Evolutionary conservation across 140 eudicot species (phyloP), one percentile per base, ranked within the genome.

Genomic region (Erigeron philadelphicus): DNA sequence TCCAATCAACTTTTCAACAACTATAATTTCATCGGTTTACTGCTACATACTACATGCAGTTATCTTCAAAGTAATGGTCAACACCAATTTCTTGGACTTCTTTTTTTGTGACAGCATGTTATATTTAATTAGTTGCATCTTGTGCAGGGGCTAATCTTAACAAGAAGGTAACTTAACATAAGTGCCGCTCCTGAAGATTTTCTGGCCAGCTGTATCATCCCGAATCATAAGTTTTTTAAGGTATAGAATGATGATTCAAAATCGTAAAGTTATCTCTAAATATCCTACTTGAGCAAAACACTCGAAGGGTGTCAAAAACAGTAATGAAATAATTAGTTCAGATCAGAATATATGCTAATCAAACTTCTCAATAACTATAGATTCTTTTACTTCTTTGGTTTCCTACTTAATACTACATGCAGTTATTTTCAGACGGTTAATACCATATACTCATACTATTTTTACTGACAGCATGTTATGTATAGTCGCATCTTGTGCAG

Each of bases 401-500:
- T 12, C 53, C 53, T 47, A 1, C 53, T 47, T 1, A 49, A 49
- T 49, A 49, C 55, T 49, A 16, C 55, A 49, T 13, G 17, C 13
- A 12, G 15, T 49, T 11, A 11, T 9, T 7, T 49, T 49, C 7
- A 13, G 2, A 11, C 15, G 2, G 53, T 47, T 11, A 47, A 11
- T 47, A 47, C 53, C 13, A 47, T 5, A 9, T 47, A 11, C 16
- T 2, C 2, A 47, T 6, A 47, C 3, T 11, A 5, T 1, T 47
- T 47, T 11, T 47, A 52, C 3, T 45, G 12, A 45, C 50, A 7
- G 12, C 2, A 7, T 11, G 9, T 45, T 45, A 17, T 17, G 15
- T 45, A 15, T 42, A 8, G 12, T 66, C 46, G 21, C 25, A 53
- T n/a, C 13, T 17, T 67, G 57, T 50, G 35, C 72, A 70, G 66